Conservation (phyloP, 352 stramenopile species). For the Phytophthora tentaculata region DNA sequence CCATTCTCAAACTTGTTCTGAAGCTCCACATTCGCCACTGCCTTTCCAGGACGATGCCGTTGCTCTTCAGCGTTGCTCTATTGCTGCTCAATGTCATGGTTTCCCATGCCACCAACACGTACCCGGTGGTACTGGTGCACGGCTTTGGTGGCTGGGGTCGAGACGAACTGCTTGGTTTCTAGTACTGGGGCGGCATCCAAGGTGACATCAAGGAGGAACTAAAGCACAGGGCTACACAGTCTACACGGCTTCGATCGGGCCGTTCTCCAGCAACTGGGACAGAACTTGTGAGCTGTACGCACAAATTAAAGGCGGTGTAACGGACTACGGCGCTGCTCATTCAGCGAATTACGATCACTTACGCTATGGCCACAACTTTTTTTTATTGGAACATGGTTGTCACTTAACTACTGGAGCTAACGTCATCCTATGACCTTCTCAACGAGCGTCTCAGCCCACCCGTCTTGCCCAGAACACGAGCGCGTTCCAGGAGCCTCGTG, state of each 20-base stretch:
- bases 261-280: constrained; percentile 70
- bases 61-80: constrained; percentile 18
- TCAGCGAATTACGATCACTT: constrained; percentile 41
- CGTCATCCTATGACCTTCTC: no score
- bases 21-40: not conserved
- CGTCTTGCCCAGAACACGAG: no score
- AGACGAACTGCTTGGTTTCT: constrained; percentile 48
- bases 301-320: constrained; percentile 57
- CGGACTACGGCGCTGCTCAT: constrained; percentile 57
- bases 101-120: constrained; percentile 38
- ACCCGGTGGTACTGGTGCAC: constrained; percentile 61
- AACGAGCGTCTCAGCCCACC: no score
- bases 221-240: constrained; percentile 49
- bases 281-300: constrained; percentile 68
- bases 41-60: not conserved
- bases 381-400: no score
- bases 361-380: no score
- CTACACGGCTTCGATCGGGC: constrained; percentile 55
- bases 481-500: no score
- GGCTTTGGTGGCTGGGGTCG: constrained; percentile 55
- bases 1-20: constrained; percentile 22
- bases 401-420: no score
- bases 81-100: constrained; percentile 25
- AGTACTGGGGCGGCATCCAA: constrained; percentile 63
- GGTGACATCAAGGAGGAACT: constrained; percentile 54